Evolutionary conservation across 2,329 filamentous ascomycete species (phyloP).

Genomic region (Tolypocladium tropicale): DNA sequence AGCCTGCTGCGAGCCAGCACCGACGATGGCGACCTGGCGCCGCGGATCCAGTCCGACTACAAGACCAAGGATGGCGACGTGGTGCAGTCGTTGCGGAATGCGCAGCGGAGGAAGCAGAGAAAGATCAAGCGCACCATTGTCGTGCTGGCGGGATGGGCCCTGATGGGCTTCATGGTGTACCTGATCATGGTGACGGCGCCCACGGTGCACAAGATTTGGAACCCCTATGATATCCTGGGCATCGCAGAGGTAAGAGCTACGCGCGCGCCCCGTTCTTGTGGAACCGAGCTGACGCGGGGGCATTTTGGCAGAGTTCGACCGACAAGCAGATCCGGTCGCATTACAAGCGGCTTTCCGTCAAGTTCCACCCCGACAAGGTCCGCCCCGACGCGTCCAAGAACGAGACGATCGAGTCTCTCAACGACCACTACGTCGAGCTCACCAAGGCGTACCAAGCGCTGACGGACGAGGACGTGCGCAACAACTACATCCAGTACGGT

Average conservation of each 20-base stretch:
- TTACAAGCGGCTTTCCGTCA: conserved; percentile 78
- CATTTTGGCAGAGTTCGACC: conserved; percentile 51
- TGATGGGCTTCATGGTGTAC: conserved; percentile 88
- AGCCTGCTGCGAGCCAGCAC: conserved; percentile 70
- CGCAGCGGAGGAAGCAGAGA: conserved; percentile 83
- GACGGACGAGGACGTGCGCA: conserved; percentile 92
- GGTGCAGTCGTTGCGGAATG: conserved; percentile 70
- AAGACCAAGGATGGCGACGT: conserved; percentile 73
- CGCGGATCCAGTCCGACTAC: conserved; percentile 73
- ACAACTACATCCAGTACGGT: conserved; percentile 92
- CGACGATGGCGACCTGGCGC: conserved; percentile 68
- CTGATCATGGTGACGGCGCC: conserved; percentile 72
- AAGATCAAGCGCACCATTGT: conserved; percentile 75
- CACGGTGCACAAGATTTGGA: conserved; percentile 72
- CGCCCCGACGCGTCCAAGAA: conserved; percentile 77
- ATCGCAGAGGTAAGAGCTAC: conserved; percentile 58
- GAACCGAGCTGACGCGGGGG: neutral
- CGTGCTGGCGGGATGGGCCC: conserved; percentile 65
- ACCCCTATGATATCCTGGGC: conserved; percentile 90
- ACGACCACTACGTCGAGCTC: conserved; percentile 83
- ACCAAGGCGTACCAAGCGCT: conserved; percentile 97
- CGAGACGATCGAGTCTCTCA: conserved; percentile 75
- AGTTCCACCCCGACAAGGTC: conserved; percentile 88
- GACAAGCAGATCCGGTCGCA: conserved; percentile 89
- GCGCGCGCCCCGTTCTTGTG: neutral